These are phyloP conservation scores for Backusella sp. DNA, from an alignment of 192 early-diverging fungal genomes.

Conservation along the genomic window DNA sequence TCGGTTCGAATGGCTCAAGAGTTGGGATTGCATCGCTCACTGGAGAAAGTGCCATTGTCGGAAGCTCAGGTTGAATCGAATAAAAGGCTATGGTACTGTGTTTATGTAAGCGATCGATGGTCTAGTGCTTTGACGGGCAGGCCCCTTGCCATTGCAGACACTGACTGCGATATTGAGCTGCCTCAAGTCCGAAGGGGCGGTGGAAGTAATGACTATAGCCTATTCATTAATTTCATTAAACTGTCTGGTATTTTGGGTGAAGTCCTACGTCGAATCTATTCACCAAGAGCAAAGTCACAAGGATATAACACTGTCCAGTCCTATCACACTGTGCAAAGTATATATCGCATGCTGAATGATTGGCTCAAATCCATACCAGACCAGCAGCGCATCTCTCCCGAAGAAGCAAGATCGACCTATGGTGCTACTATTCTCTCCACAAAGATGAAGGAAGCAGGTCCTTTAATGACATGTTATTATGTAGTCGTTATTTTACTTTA, in stretches of 20 bases:
- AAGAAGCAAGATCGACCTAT: not conserved
- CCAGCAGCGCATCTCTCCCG: not conserved
- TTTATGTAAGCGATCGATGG: slow-evolving; percentile 67
- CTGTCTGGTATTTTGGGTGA: slow-evolving; percentile 30
- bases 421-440: not conserved
- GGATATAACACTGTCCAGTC: not conserved
- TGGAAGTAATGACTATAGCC: not conserved
- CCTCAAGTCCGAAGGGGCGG: slow-evolving; percentile 10
- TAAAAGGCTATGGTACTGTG: slow-evolving; percentile 69
- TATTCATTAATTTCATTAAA: slow-evolving; percentile 30
- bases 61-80: slow-evolving; percentile 52
- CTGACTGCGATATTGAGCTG: slow-evolving; percentile 34
- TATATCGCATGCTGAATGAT: slow-evolving; percentile 24
- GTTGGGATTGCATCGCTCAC: slow-evolving; percentile 70
- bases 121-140: slow-evolving; percentile 31
- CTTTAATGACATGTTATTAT: slow-evolving; percentile 29
- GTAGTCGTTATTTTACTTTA: slow-evolving; percentile 27
- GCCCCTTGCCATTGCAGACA: slow-evolving; percentile 45
- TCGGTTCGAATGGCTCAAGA: slow-evolving; percentile 78
- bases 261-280: slow-evolving; percentile 30
- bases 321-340: slow-evolving; percentile 14
- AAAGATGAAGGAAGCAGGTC: slow-evolving; percentile 6
- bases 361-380: slow-evolving; percentile 26
- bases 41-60: slow-evolving; percentile 40
- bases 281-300: slow-evolving; percentile 27